These are phyloP conservation scores for Cladophialophora exuberans DNA, from an alignment of 2,329 filamentous ascomycete species.

Conservation along the genomic window DNA sequence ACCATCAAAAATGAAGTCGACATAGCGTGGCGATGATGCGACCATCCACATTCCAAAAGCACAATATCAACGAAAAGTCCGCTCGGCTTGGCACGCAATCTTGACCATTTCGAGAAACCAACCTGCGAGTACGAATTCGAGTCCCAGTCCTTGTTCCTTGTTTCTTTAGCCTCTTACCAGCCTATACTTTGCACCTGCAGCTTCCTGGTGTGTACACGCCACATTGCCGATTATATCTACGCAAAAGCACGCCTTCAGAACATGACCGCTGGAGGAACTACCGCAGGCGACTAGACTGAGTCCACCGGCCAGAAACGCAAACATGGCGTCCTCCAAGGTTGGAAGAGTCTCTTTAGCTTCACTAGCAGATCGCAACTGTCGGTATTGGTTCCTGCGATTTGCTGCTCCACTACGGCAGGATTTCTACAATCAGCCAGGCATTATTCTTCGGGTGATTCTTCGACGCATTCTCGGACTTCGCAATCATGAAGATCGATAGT, in stretches of 20 bases:
- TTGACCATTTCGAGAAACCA: too few species aligned
- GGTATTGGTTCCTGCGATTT: slow-evolving; percentile 58
- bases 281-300: slow-evolving; percentile 1
- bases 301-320: not conserved
- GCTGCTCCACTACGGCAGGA: slow-evolving; percentile 63
- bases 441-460: slow-evolving; percentile 77
- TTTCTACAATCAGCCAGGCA: slow-evolving; percentile 65
- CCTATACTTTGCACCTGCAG: too few species aligned
- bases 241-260: not conserved
- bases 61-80: slow-evolving; percentile 35
- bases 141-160: slow-evolving; percentile 5
- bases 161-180: too few species aligned
- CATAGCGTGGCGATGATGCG: too few species aligned
- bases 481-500: slow-evolving; percentile 55
- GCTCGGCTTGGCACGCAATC: slow-evolving; percentile 1
- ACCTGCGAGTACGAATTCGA: not conserved
- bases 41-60: slow-evolving; percentile 31
- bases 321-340: slow-evolving; percentile 34
- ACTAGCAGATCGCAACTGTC: slow-evolving; percentile 63
- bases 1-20: too few species aligned
- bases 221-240: not conserved
- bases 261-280: slow-evolving; percentile 8
- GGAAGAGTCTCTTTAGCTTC: slow-evolving; percentile 71
- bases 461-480: slow-evolving; percentile 69
- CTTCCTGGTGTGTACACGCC: too few species aligned